phyloP scores from a whole-genome alignment of 208 protist species.

The Trypanosoma vivax region DNA sequence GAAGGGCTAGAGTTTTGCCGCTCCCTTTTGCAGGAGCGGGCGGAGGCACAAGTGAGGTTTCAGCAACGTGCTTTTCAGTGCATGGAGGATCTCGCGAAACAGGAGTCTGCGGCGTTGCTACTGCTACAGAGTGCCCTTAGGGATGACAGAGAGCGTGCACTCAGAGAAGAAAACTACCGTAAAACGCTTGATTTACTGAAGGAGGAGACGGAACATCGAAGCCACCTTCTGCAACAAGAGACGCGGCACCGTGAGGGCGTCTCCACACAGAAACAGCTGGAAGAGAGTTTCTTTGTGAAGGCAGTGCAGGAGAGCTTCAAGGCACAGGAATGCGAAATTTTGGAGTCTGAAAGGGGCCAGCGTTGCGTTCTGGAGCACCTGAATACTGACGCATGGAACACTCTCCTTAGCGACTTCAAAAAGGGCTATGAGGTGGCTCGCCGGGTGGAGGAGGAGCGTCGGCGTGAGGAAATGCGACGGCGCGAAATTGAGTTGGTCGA shows the following conservation, averaged over 20 bases:
- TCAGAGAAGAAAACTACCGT: constrained; percentile 15
- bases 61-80: constrained; percentile 6
- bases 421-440: constrained; percentile 26
- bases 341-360: constrained; percentile 29
- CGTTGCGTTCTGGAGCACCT: constrained; percentile 28
- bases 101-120: constrained; percentile 12
- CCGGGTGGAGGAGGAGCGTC: constrained; percentile 21
- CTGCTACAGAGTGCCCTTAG: not conserved
- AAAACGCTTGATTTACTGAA: constrained; percentile 17
- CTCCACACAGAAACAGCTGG: constrained; percentile 19
- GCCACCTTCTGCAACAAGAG: constrained; percentile 31
- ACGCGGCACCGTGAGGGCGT: constrained; percentile 20
- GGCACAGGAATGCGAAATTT: constrained; percentile 30
- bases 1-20: constrained; percentile 5
- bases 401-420: constrained; percentile 19
- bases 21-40: constrained; percentile 2
- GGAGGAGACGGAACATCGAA: constrained; percentile 25
- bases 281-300: constrained; percentile 28
- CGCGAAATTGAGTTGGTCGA: constrained; percentile 27
- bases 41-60: constrained; percentile 14
- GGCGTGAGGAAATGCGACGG: constrained; percentile 35
- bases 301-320: constrained; percentile 27
- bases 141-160: constrained; percentile 4
- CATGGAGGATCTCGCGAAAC: constrained; percentile 11
- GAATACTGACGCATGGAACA: constrained; percentile 24